A percentile compares a stretch with the other conserved stretches of the same genome.
These are phyloP conservation scores for Sporobolomyces pararoseus DNA, from an alignment of 768 basidiomycete species.

Conservation along the genomic window DNA sequence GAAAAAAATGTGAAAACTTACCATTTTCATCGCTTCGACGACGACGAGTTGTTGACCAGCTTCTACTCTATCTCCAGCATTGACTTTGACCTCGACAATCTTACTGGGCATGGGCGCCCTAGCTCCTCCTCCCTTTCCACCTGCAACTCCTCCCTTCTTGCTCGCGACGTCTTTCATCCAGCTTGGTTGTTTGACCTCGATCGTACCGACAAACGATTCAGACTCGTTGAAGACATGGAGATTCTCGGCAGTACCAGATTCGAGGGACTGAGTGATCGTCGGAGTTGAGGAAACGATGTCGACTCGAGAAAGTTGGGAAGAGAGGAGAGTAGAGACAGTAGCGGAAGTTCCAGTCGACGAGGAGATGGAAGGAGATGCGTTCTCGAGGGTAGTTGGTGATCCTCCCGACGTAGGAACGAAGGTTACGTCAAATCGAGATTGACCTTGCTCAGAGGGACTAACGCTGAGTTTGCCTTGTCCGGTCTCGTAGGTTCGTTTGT, in stretches of 20 bases:
- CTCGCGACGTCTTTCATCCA: constrained; percentile 29
- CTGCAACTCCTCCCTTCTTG: neutral
- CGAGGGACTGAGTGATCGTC: constrained; percentile 1
- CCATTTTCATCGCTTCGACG: constrained; percentile 94
- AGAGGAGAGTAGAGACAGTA: constrained; percentile 7
- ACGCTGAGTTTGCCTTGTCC: constrained; percentile 13
- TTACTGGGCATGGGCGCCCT: constrained; percentile 70
- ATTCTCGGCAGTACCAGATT: neutral
- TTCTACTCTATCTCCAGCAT: constrained; percentile 70
- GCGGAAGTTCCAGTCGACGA: neutral
- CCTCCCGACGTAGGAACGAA: constrained; percentile 4
- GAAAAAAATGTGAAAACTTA: neutral
- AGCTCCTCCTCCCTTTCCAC: constrained; percentile 51
- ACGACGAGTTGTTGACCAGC: constrained; percentile 76
- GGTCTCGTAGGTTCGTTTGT: constrained; percentile 16
- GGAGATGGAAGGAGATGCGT: neutral
- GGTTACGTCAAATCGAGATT: constrained; percentile 13
- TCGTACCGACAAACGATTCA: constrained; percentile 17
- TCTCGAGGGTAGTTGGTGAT: neutral
- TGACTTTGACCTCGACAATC: constrained; percentile 80
- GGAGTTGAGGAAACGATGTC: constrained; percentile 24
- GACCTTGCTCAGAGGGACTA: neutral
- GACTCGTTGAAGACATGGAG: constrained; percentile 34
- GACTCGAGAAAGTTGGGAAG: constrained; percentile 13
- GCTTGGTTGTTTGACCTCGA: constrained; percentile 40